Conservation (phyloP, 306 rosid genomes). For the Gleditsia sinensis region DNA sequence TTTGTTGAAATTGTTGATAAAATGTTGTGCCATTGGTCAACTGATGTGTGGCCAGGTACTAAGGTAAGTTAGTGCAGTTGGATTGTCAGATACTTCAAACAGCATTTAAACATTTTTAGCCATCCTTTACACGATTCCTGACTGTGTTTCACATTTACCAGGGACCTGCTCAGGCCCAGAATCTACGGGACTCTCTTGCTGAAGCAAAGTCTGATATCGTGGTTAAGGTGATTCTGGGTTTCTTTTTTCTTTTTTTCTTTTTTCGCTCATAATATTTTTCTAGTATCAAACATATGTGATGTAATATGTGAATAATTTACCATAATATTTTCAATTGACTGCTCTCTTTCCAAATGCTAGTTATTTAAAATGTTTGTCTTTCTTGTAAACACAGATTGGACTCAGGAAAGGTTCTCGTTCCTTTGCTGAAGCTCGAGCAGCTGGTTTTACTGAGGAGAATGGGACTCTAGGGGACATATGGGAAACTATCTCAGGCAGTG, state of each 20-base stretch:
- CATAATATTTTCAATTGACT: neutral
- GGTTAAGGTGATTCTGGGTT: conserved; percentile 70
- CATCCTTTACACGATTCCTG: too few species aligned
- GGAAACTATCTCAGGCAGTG: conserved; percentile 84
- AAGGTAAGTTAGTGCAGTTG: too few species aligned
- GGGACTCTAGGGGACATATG: conserved; percentile 95
- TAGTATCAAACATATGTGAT: neutral
- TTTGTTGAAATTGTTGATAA: too few species aligned
- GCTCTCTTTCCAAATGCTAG: neutral
- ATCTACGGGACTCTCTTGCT: conserved; percentile 85
- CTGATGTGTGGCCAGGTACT: too few species aligned
- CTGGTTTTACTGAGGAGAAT: conserved; percentile 88
- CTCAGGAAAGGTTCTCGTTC: conserved; percentile 96
- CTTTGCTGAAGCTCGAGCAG: conserved; percentile 83
- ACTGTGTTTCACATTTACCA: conserved; percentile 31
- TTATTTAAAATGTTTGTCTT: neutral
- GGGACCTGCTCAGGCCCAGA: conserved; percentile 99
- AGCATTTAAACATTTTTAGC: too few species aligned
- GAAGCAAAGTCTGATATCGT: conserved; percentile 88
- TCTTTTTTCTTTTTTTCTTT: too few species aligned
- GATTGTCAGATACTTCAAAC: too few species aligned
- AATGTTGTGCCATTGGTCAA: too few species aligned
- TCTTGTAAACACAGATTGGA: conserved; percentile 67
- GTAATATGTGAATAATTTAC: neutral
- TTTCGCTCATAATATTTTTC: neutral